Evolutionary conservation across 306 rosid species (phyloP), one percentile per base, ranked within the genome.

Genomic region (Herpetospermum pedunculosum): DNA sequence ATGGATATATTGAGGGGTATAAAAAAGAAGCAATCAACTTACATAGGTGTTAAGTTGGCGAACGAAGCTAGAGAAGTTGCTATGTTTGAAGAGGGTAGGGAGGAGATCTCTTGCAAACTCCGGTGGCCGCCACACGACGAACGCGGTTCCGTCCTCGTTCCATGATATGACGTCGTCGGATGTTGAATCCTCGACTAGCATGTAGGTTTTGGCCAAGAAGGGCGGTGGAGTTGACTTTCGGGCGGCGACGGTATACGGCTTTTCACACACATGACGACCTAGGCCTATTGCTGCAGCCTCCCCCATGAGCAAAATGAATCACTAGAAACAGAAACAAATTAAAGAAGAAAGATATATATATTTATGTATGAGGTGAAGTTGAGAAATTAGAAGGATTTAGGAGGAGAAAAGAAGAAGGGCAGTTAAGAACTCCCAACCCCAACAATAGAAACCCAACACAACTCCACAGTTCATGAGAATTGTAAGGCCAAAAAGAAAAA

Each of bases 361-460:
- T 71, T 75, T 2, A 60, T 29, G 8, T 3, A 5, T 2, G 30
- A 69, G 8, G 41, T 58, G 18, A 26, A 11, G 4, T 18, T 49
- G 37, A 29, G 63, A 2, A 64, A 32, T 62, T 62, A 67, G 50
- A 14, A 41, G 13, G 23, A 53, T 19, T 40, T 76, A 37, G 16
- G 77, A 53, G 8, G 90, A 88, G 88, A 90, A 92, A 79, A 92
- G 98, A 92, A 93, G 97, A 85, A 90, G 97, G 80, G 97, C 94
- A 58, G 96, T 93, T 89, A 93, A 90, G 93, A 93, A 93, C 81
- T 88, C 96, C 98, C 97, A 93, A 82, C 83, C 96, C 98, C 98
- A 93, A 68, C 96, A 93, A 89, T 90, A 89, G 93, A 93, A 93
- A 80, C 98, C 97, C 96, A 88, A 79, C 90, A 93, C 98, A 91